Evolutionary conservation across 2,329 filamentous ascomycete species (phyloP), one percentile per base, ranked within the genome.

Genomic region (Fusarium heterosporum): DNA sequence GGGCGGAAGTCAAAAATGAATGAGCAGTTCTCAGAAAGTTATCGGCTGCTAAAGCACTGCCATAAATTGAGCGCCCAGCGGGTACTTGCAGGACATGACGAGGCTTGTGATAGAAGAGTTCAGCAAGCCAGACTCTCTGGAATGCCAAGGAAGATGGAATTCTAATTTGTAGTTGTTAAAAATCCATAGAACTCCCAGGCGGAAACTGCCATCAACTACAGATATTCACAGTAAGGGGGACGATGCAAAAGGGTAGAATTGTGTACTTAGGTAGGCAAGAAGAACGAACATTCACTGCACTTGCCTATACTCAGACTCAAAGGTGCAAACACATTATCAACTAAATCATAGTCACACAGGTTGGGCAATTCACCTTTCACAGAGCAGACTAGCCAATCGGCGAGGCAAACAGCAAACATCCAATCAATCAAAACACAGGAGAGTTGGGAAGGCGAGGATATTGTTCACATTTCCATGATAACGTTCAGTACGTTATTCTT

Each of bases 1-100:
- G 36, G 8, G 16, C 8, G 30, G 17, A 38, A 42, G 19, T 19
- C 34, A 28, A 42, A 51, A 38, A 26, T 16, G 38, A 42, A 26
- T 16, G 38, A 42, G 26, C 40, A 40, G 43, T 41, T 11, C 30
- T 46, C 22, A 22, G 26, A 58, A 57, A 51, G 19, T 19, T 30
- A 40, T n/a, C 25, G 25, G 39, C 45, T 30, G 28, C 28, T 51
- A 12, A 36, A 38, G 34, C 41, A 38, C 29, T 62, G 36, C 38
- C 32, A 45, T 47, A 40, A 42, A 39, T 36, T 60, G 46, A 49
- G 46, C 34, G 26, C 30, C 32, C 46, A 43, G 42, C 50, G 57
- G 68, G 40, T 52, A 30, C 68, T 46, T 39, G 55, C 55, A 55
- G 55, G 32, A 38, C 43, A 51, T 57, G 39, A 55, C 32, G 48